Base-by-base conservation (phyloP, 352 stramenopile genomes). In the Pseudoperonospora humuli region DNA sequence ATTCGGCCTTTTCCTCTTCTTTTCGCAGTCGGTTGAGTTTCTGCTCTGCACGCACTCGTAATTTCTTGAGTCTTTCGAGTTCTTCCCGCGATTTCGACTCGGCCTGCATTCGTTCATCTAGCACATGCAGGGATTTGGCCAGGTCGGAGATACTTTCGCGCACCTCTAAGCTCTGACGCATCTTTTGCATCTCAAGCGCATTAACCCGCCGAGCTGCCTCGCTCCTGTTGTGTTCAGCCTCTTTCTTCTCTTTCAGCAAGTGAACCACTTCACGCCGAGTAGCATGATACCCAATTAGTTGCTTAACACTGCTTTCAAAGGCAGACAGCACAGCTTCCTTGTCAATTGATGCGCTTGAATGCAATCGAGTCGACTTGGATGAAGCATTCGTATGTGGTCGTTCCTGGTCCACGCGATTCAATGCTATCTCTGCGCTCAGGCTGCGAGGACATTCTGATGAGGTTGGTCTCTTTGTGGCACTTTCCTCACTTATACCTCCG, bases 161-260 rank as follows among this genome's bases (percentile, higher is more conserved):
- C 11, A 92, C 50, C 0, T 67, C 74, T 20, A 92, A 42, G 17
- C 74, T 88, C 39, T 86, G 74, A 0, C 80, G 68, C 51, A 92
- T 57, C 43, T 84, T 86, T 24, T 88, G 68, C 77, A 92, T 87
- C 50, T 92, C 77, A n/a, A 92, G 47, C 3, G 73, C 70, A 25
- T 70, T 87, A n/a, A n/a, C n/a, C n/a, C n/a, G n/a, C n/a, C n/a
- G n/a, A n/a, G n/a, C n/a, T n/a, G n/a, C n/a, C n/a, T 86, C 75
- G 11, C 64, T 67, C 17, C 78, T 78, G 38, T 61, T 77, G 0
- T 71, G 61, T 39, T 86, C 60, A 0, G 75, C 67, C 6, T 66
- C 57, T 33, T 85, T 75, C 45, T 86, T 88, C 15, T 77, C 73
- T 21, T 78, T 77, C 1, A 87, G 47, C 14, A 92, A 59, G 15